phyloP scores from a whole-genome alignment of 306 rosid genomes.

The Casuarina cunninghamiana region DNA sequence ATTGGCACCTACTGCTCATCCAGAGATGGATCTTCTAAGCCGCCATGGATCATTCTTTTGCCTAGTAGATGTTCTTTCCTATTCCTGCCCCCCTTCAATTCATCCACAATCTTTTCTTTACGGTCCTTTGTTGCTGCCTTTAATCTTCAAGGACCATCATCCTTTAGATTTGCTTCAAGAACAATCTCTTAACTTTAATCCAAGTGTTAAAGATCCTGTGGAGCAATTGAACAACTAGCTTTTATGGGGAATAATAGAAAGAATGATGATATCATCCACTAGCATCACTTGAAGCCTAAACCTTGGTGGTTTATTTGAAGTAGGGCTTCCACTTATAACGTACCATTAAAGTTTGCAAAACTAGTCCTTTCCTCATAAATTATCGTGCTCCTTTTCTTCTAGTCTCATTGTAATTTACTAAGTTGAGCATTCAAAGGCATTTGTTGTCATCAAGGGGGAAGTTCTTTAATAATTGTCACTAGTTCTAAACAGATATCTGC shows the following conservation, averaged over 20 bases:
- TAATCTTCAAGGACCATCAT: not conserved
- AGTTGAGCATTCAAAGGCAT: too few species aligned
- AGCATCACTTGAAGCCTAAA: not conserved
- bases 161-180: not conserved
- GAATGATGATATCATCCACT: not conserved
- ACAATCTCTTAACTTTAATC: not conserved
- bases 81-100: not conserved
- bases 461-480: not conserved
- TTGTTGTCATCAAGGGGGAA: too few species aligned
- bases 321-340: not conserved
- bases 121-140: not conserved
- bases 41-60: not conserved
- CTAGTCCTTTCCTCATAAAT: not conserved
- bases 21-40: not conserved
- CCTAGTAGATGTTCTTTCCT: not conserved
- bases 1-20: not conserved
- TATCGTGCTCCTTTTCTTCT: not conserved
- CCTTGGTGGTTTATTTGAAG: not conserved
- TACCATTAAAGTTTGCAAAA: not conserved
- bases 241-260: not conserved
- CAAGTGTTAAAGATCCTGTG: not conserved
- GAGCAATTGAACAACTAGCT: not conserved
- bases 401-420: not conserved
- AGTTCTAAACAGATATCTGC: not conserved
- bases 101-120: not conserved